These are phyloP conservation scores for Colletotrichum karsti DNA, from an alignment of 2,329 filamentous ascomycete species.

Conservation along the genomic window DNA sequence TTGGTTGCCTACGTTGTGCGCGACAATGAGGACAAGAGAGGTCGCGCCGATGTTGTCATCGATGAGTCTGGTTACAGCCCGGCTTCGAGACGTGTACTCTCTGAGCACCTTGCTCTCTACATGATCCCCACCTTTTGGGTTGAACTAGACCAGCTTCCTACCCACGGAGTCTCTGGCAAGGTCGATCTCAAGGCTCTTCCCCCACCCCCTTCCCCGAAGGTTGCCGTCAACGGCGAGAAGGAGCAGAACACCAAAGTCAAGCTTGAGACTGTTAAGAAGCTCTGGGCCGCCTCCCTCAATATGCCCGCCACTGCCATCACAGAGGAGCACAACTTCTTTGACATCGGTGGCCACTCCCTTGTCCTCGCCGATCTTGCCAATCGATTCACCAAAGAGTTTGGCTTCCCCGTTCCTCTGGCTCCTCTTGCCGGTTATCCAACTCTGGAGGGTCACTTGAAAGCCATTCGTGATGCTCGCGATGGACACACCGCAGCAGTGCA, in stretches of 20 bases:
- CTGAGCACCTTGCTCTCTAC: slow-evolving; percentile 77
- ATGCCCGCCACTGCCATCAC: slow-evolving; percentile 71
- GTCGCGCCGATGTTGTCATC: slow-evolving; percentile 70
- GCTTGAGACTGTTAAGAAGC: slow-evolving; percentile 72
- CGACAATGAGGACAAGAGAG: slow-evolving; percentile 66
- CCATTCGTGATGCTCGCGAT: slow-evolving; percentile 75
- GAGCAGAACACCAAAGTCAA: slow-evolving; percentile 69
- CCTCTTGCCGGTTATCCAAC: slow-evolving; percentile 78
- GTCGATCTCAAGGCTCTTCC: slow-evolving; percentile 78
- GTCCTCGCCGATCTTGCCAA: slow-evolving; percentile 81
- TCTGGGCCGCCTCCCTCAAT: slow-evolving; percentile 77
- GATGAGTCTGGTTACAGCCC: slow-evolving; percentile 78
- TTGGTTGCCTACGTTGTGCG: slow-evolving; percentile 80
- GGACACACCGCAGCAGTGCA: slow-evolving; percentile 79
- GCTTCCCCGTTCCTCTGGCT: slow-evolving; percentile 76
- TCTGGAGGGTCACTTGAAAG: slow-evolving; percentile 75
- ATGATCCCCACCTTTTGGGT: slow-evolving; percentile 87
- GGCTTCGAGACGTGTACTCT: slow-evolving; percentile 70
- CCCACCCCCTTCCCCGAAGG: slow-evolving; percentile 64
- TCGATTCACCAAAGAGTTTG: slow-evolving; percentile 73
- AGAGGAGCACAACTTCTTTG: slow-evolving; percentile 80
- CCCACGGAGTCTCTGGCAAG: slow-evolving; percentile 82
- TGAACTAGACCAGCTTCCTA: slow-evolving; percentile 74
- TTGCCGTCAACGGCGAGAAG: slow-evolving; percentile 48
- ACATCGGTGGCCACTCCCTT: slow-evolving; percentile 81